Evolutionary conservation across 2,329 filamentous ascomycete species (phyloP), one percentile per base, ranked within the genome.

Genomic region (Cercospora zeina): DNA sequence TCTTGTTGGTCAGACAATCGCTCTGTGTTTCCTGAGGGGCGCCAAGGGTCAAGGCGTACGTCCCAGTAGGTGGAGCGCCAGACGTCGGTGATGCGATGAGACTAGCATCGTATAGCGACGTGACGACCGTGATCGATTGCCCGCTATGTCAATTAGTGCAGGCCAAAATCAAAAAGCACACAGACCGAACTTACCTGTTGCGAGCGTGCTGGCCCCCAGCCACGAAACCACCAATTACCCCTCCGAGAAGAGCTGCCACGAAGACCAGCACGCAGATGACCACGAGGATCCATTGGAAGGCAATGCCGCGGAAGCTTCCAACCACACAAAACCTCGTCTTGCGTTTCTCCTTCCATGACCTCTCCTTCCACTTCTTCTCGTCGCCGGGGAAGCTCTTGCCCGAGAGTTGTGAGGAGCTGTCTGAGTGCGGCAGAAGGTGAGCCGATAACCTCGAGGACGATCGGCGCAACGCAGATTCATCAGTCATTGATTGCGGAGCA

Each of bases 1-100:
- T 78, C 0, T 80, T 77, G 60, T 87, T 79, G 33, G 79, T 78
- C 63, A 90, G 79, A 71, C 88, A 90, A 0, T 80, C 78, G 42
- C 78, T 80, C 14, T 84, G 81, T 2, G 78, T 77, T 58, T 80
- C 78, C 58, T 79, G 80, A 2, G 81, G 76, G 50, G 80, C 76
- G 4, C 86, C 75, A 3, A 79, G 68, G 4, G 85, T 82, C n/a
- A 90, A 72, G 21, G 76, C 75, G 65, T 77, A 90, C 0, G 75
- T 78, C 2, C 88, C 88, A 2, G 79, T 81, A 0, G 82, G 79
- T 31, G 88, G 77, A 2, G 80, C 71, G 27, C 80, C 76, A 19
- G 89, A 77, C 54, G 81, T 80, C 1, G 79, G 84, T 6, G 81
- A 78, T 3, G 79, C 68, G 3, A 88, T 77, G 64, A 68, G 63